Percentiles rank a stretch among this genome's conserved stretches.
phyloP scores from a whole-genome alignment of 2,329 filamentous ascomycete genomes.

The Colletotrichum musicola region DNA sequence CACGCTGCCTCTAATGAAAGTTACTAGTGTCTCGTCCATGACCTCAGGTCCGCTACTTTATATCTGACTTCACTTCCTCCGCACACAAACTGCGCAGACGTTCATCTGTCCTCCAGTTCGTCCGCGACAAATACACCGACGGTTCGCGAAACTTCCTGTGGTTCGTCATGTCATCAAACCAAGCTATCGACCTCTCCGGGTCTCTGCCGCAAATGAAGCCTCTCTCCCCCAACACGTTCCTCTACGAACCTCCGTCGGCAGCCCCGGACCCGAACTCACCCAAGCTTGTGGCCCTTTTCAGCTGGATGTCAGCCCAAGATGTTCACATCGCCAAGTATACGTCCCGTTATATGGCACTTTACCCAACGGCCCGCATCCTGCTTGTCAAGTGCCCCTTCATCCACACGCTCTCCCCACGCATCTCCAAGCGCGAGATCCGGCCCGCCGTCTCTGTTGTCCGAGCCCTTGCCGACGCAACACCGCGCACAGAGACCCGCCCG shows the following conservation, averaged over 20 bases:
- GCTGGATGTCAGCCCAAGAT: conserved; percentile 66
- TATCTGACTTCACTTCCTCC: conserved; percentile 22
- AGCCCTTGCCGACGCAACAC: conserved; percentile 44
- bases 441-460: conserved; percentile 57
- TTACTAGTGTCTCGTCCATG: conserved; percentile 31
- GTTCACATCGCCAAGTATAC: conserved; percentile 66
- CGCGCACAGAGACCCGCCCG: conserved; percentile 33
- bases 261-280: conserved; percentile 47
- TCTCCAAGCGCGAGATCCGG: conserved; percentile 49
- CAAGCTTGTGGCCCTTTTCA: conserved; percentile 60
- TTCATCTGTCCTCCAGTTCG: background rate
- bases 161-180: conserved; percentile 45
- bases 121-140: background rate
- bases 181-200: conserved; percentile 35
- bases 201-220: conserved; percentile 52
- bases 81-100: background rate
- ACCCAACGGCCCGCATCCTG: conserved; percentile 60
- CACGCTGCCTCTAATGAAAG: conserved; percentile 5
- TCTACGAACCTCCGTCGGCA: conserved; percentile 48
- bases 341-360: conserved; percentile 56
- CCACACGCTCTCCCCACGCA: conserved; percentile 51
- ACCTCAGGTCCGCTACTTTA: conserved; percentile 22
- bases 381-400: conserved; percentile 57
- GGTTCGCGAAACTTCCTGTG: background rate
- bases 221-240: conserved; percentile 53